Evolutionary conservation across 805 yeast genomes (phyloP).

Genomic region (Pichia nanzhaoensis): DNA sequence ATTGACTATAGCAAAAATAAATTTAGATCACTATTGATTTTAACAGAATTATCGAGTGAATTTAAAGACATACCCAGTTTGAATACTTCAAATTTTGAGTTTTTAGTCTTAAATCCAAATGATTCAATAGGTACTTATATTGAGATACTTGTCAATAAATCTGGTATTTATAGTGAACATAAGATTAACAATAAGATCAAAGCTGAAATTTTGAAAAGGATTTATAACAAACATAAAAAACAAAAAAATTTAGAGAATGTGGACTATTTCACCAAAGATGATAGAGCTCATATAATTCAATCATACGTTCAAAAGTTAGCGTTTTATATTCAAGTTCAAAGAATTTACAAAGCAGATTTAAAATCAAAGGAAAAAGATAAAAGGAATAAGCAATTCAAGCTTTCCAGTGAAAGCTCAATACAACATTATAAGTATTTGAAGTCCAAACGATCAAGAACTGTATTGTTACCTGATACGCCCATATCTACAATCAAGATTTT

Average conservation of each 20-base stretch:
- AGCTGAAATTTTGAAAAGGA: conserved; percentile 34
- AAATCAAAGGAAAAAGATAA: conserved; percentile 15
- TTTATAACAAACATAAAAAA: conserved; percentile 18
- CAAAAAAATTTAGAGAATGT: neutral
- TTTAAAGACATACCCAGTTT: conserved; percentile 26
- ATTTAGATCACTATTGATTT: conserved; percentile 53
- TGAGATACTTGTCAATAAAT: conserved; percentile 35
- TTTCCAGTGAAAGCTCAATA: conserved; percentile 10
- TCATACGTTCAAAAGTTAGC: conserved; percentile 47
- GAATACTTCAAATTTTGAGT: conserved; percentile 26
- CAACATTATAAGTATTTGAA: conserved; percentile 15
- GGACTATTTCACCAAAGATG: conserved; percentile 30
- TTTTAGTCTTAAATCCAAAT: conserved; percentile 35
- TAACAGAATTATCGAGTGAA: conserved; percentile 43
- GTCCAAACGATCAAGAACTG: conserved; percentile 14
- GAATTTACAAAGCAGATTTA: conserved; percentile 49
- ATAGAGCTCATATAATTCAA: conserved; percentile 39
- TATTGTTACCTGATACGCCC: conserved; percentile 7
- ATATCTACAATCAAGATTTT: conserved; percentile 1
- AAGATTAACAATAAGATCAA: conserved; percentile 34
- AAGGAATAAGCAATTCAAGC: conserved; percentile 4
- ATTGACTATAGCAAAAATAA: conserved; percentile 63
- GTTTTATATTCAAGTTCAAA: conserved; percentile 55
- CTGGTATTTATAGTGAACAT: conserved; percentile 56
- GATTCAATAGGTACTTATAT: conserved; percentile 40